Evolutionary conservation across 192 early-diverging fungal species (phyloP).

Genomic region (Entomortierella parvispora): DNA sequence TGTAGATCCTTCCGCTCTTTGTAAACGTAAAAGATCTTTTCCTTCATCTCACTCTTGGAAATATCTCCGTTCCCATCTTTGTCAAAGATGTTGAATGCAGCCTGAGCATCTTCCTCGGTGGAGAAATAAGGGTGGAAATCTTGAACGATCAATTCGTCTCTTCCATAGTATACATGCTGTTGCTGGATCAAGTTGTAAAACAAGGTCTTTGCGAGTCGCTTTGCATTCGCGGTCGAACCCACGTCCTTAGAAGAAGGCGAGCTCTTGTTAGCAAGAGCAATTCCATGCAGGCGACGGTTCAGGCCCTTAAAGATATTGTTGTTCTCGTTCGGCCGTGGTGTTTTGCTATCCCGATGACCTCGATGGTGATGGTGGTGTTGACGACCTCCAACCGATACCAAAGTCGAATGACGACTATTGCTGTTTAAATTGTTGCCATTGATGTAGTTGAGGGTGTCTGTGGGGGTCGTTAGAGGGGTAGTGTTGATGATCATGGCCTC

Average conservation of each 20-base stretch:
- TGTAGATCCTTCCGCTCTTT: conserved; percentile 81
- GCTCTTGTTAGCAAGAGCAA: conserved; percentile 38
- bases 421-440: too few relatives aligned
- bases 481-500: conserved; percentile 24
- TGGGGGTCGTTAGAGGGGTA: conserved; percentile 39
- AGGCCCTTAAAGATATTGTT: conserved; percentile 41
- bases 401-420: conserved; percentile 26
- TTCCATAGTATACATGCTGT: neutral
- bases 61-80: conserved; percentile 90
- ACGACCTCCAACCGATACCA: conserved; percentile 5
- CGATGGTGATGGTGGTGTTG: conserved; percentile 1
- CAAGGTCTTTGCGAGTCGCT: conserved; percentile 43
- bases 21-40: conserved; percentile 81
- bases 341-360: conserved; percentile 10
- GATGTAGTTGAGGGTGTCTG: neutral
- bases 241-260: conserved; percentile 38
- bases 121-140: conserved; percentile 82
- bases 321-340: neutral
- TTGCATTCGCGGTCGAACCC: conserved; percentile 48
- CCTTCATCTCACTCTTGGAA: conserved; percentile 82
- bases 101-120: conserved; percentile 73
- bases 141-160: conserved; percentile 70
- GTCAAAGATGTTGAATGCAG: conserved; percentile 88
- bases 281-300: conserved; percentile 45
- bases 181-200: conserved; percentile 39